phyloP scores from a whole-genome alignment of 2,329 filamentous ascomycete species.

The Sporothrix euskadiensis region DNA sequence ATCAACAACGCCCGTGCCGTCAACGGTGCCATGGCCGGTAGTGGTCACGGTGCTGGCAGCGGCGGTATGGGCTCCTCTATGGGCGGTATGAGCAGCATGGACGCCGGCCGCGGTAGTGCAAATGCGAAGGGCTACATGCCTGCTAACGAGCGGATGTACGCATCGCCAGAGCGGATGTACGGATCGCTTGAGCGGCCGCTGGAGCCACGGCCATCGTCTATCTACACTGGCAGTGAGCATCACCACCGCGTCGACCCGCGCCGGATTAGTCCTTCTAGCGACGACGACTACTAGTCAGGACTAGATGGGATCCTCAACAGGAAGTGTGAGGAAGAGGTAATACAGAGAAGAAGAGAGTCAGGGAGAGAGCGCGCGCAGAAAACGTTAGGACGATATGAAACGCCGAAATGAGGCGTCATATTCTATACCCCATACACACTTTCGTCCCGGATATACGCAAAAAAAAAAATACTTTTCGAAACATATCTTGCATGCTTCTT shows the following conservation, averaged over 20 bases:
- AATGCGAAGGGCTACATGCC: neutral
- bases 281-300: slow-evolving; percentile 45
- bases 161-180: slow-evolving; percentile 15
- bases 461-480: neutral
- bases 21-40: neutral
- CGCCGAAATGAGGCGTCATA: neutral
- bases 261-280: slow-evolving; percentile 45
- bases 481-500: neutral
- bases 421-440: neutral
- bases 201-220: neutral
- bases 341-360: neutral
- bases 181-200: neutral
- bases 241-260: slow-evolving; percentile 35
- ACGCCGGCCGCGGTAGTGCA: slow-evolving; percentile 37
- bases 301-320: neutral
- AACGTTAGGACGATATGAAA: neutral
- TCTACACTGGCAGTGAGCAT: slow-evolving; percentile 41
- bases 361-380: no score
- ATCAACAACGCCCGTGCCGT: slow-evolving; percentile 48
- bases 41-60: neutral
- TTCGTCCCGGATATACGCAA: neutral
- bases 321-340: neutral
- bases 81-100: slow-evolving; percentile 42
- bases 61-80: neutral
- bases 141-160: slow-evolving; percentile 5